phyloP scores from a whole-genome alignment of 192 early-diverging fungal species.

The Backusella westeae region DNA sequence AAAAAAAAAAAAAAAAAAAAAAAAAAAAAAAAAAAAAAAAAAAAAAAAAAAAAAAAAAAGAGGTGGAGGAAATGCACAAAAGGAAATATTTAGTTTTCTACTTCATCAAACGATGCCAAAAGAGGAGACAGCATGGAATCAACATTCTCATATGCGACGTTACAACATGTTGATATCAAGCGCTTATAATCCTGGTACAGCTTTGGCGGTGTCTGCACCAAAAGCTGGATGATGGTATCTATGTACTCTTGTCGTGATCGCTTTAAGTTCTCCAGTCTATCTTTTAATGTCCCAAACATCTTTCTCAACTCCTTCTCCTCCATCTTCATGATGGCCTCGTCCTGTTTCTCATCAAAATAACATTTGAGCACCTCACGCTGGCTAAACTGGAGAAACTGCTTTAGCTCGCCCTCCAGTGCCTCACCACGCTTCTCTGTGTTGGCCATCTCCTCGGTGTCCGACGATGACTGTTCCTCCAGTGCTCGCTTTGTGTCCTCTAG shows the following conservation, averaged over 20 bases:
- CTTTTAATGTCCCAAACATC: slow-evolving; percentile 26
- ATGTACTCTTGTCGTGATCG: slow-evolving; percentile 27
- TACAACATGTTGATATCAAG: slow-evolving; percentile 66
- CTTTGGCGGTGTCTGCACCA: slow-evolving; percentile 35
- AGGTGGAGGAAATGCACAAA: too few species aligned
- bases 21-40: too few species aligned
- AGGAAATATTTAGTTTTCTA: not conserved
- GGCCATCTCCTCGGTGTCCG: slow-evolving; percentile 25
- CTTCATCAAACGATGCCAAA: slow-evolving; percentile 58
- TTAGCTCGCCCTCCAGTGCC: slow-evolving; percentile 25
- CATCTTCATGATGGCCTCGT: not conserved
- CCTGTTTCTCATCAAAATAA: slow-evolving; percentile 26
- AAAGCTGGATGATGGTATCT: slow-evolving; percentile 45
- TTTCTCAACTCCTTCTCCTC: slow-evolving; percentile 37
- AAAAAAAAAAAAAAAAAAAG: too few species aligned
- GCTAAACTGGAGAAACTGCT: slow-evolving; percentile 29
- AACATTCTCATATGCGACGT: slow-evolving; percentile 60
- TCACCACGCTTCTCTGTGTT: slow-evolving; percentile 30
- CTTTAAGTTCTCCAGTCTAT: slow-evolving; percentile 20
- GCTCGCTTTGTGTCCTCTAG: slow-evolving; percentile 33
- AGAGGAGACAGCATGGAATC: slow-evolving; percentile 58
- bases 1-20: too few species aligned
- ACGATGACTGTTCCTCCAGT: slow-evolving; percentile 22
- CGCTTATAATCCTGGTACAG: slow-evolving; percentile 61
- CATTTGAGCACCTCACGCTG: slow-evolving; percentile 36